Conservation (phyloP, 2,329 filamentous ascomycete genomes). For the Septoria linicola region DNA sequence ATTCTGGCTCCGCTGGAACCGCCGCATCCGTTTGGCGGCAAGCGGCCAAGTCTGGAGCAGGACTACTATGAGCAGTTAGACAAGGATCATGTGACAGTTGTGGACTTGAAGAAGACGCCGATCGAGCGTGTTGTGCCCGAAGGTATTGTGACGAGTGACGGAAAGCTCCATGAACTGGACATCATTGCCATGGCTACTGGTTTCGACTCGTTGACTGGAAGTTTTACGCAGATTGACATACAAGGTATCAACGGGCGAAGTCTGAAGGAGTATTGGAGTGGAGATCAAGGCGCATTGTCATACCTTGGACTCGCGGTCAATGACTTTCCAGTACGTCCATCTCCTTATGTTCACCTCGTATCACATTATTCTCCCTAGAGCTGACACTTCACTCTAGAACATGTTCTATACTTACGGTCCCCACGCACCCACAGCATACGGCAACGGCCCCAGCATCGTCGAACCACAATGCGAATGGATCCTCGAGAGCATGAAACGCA, state of each 20-base stretch:
- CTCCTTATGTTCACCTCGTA: too few species aligned
- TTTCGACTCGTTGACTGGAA: slow-evolving; percentile 43
- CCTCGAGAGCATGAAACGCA: slow-evolving; percentile 42
- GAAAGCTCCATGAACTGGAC: slow-evolving; percentile 43
- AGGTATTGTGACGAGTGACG: slow-evolving; percentile 47
- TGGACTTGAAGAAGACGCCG: slow-evolving; percentile 44
- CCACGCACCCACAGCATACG: slow-evolving; percentile 44
- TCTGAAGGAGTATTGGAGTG: slow-evolving; percentile 44
- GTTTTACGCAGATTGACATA: slow-evolving; percentile 38
- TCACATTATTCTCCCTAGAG: too few species aligned
- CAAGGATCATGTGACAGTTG: slow-evolving; percentile 42
- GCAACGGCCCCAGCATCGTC: slow-evolving; percentile 40
- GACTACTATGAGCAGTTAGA: slow-evolving; percentile 49
- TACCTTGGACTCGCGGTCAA: slow-evolving; percentile 40
- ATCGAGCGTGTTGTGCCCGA: slow-evolving; percentile 52
- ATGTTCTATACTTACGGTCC: slow-evolving; percentile 46
- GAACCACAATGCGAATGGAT: slow-evolving; percentile 47
- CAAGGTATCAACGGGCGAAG: slow-evolving; percentile 25
- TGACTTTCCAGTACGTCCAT: slow-evolving; percentile 40
- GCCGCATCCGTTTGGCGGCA: slow-evolving; percentile 47
- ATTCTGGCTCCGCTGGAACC: slow-evolving; percentile 45
- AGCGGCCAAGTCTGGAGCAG: slow-evolving; percentile 47
- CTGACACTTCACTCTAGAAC: slow-evolving; percentile 24
- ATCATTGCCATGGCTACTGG: slow-evolving; percentile 48
- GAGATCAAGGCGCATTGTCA: slow-evolving; percentile 42